Evolutionary conservation across 768 basidiomycete genomes (phyloP), one percentile per base, ranked within the genome.

Genomic region (Kwoniella dendrophila): DNA sequence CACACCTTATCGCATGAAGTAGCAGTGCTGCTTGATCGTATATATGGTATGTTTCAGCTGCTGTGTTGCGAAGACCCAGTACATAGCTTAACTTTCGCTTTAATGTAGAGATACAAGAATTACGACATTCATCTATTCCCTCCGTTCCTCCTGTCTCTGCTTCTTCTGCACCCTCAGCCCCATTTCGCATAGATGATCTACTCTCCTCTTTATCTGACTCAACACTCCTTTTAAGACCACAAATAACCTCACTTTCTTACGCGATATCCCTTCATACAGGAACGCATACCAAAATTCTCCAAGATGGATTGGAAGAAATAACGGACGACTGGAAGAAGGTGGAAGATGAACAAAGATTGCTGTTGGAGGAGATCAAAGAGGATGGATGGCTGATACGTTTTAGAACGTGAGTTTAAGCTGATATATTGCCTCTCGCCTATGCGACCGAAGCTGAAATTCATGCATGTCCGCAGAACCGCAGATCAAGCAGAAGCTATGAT

Each of bases 401-500:
- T 80, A 85, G 93, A 67, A 94, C 90, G 68, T 73, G 38, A 64
- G 75, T 67, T n/a, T 5, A 45, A 24, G 44, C 2, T 2, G 3
- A 16, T 22, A 47, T 26, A n/a, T 12, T n/a, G 18, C 30, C n/a
- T n/a, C n/a, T n/a, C n/a, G n/a, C n/a, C n/a, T n/a, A n/a, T n/a
- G 34, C 30, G 41, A 47, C 11, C 14, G 24, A 26, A 52, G 36
- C 20, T 32, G 36, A 45, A 33, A n/a, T 24, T 26, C 6, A 33
- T 49, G 3, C n/a, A 14, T 38, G 16, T 2, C 3, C 6, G 29
- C 32, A 4, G 59, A 87, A 91, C 43, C 0, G 73, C 74, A 3
- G 89, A 93, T 72, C 94, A 97, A 78, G 94, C 95, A 43, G 91
- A 93, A 76, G 92, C 91, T 26, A 96, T 98, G 95, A 95, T 98